Evolutionary conservation across 352 stramenopile species (phyloP).

Genomic region (Pythium brachiatum): DNA sequence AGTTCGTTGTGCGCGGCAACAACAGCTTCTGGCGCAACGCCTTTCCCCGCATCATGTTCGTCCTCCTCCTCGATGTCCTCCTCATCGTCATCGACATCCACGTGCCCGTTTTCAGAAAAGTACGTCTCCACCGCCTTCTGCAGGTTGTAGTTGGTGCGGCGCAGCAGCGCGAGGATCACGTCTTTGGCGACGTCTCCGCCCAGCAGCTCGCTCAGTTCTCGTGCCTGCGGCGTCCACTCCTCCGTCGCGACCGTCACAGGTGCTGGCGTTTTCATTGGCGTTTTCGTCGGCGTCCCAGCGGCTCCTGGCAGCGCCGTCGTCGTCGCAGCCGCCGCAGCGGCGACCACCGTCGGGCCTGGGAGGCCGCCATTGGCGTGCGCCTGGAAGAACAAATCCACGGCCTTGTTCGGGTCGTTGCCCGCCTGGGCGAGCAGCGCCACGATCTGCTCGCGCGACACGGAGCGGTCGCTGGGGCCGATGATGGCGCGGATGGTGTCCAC

Average conservation of each 20-base stretch:
- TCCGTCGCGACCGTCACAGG: background rate
- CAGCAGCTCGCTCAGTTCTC: conserved; percentile 69
- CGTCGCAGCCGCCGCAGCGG: background rate
- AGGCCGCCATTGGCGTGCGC: conserved; percentile 7
- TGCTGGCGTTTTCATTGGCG: background rate
- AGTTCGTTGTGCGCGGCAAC: conserved; percentile 23
- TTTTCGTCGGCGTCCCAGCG: conserved; percentile 33
- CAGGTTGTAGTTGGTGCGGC: conserved; percentile 65
- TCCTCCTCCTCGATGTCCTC: conserved; percentile 35
- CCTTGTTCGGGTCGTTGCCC: conserved; percentile 78
- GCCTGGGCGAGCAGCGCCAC: conserved; percentile 56
- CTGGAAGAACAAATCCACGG: conserved; percentile 80
- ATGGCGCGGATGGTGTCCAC: conserved; percentile 80
- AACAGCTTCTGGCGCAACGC: conserved; percentile 26
- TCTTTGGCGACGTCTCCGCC: conserved; percentile 59
- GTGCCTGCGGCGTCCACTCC: conserved; percentile 43
- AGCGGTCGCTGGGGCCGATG: conserved; percentile 52
- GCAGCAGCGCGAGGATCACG: conserved; percentile 52
- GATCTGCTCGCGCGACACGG: conserved; percentile 62
- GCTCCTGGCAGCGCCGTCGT: conserved; percentile 31
- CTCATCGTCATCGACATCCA: conserved; percentile 33
- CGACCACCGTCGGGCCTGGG: background rate
- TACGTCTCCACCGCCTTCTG: conserved; percentile 80
- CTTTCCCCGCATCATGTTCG: conserved; percentile 24
- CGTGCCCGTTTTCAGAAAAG: conserved; percentile 62